Evolutionary conservation across 2,329 filamentous ascomycete species (phyloP), one percentile per base, ranked within the genome.

Genomic region (Biscogniauxia sp.): DNA sequence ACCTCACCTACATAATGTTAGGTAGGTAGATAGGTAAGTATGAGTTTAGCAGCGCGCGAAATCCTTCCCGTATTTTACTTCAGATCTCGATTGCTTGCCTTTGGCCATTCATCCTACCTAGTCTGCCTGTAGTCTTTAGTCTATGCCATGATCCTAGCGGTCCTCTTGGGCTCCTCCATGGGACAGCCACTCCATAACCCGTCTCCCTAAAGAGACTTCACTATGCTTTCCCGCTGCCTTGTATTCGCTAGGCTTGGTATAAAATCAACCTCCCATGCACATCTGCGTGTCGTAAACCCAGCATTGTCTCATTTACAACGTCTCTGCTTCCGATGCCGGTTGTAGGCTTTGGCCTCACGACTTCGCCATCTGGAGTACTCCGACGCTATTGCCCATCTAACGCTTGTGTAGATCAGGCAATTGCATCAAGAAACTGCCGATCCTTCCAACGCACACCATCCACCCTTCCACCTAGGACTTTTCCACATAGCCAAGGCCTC

Each of bases 241-340:
- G 45, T 50, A 50, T 58, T 20, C 20, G 55, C 54, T 51, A 61
- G 61, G 60, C 58, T 51, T 55, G 54, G 56, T 64, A 61, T 61
- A 62, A 65, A 61, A 55, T 60, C 60, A 65, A 59, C 61, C 51
- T 75, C 70, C 71, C 71, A 64, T 69, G 68, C 73, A 66, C 70
- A 69, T 72, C 69, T 70, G 66, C 68, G 68, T 60, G 70, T 72
- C 73, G 72, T 75, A 64, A 68, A 61, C 63, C 60, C 65, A 66
- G 62, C 64, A 56, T 62, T 56, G 57, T 64, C 64, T 66, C 64
- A 60, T 66, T 62, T 62, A 60, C 53, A 66, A 63, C 56, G 59
- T 58, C 54, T 59, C 59, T 56, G 63, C 65, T 66, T 66, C 74
- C 45, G 57, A 64, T 58, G 57, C 59, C 37, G 17, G 37, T 45